Evolutionary conservation across 73 alveolate genomes (phyloP), one percentile per base, ranked within the genome.

Genomic region (Symbiodinium pilosum): DNA sequence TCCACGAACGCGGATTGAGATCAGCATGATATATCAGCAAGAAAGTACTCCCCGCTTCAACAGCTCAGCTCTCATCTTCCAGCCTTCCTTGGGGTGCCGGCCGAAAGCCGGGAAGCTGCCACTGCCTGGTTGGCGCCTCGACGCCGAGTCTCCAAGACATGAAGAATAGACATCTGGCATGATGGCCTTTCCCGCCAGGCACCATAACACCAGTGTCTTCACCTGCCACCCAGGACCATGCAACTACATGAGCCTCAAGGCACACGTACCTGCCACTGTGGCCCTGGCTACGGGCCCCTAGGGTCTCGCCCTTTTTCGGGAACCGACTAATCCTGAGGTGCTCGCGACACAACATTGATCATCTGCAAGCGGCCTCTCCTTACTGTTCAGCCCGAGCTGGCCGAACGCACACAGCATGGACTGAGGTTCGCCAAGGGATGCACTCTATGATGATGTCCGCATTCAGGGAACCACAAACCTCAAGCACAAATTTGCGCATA

Each of bases 381-480:
- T 54, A 54, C 30, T 54, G n/a, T 12, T 0, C n/a, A 30, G 71
- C 71, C 16, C n/a, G 26, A 54, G 26, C 71, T n/a, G n/a, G n/a
- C n/a, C n/a, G n/a, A n/a, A n/a, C n/a, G n/a, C n/a, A n/a, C n/a
- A n/a, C n/a, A n/a, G n/a, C 59, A 47, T 47, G 59, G 6, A 6
- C 59, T 47, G 21, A 6, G 59, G 59, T 9, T 47, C 21, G 59
- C 77, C 28, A 28, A 64, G 77, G 28, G 77, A 36, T 36, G 36
- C 28, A 36, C 97, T 68, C 97, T 20, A 91, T 91, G 54, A 91
- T 91, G 54, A 91, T 71, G 54, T 91, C 97, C 32, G 97, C 97
- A 43, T 91, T 91, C n/a, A 91, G 84, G 5, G 97, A 91, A 52
- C 97, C 97, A 16, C 97, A 91, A 38, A 91, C 97, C 97, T 69